Conservation (phyloP, 257 asterid genomes). For the Solanum corneliomulleri region DNA sequence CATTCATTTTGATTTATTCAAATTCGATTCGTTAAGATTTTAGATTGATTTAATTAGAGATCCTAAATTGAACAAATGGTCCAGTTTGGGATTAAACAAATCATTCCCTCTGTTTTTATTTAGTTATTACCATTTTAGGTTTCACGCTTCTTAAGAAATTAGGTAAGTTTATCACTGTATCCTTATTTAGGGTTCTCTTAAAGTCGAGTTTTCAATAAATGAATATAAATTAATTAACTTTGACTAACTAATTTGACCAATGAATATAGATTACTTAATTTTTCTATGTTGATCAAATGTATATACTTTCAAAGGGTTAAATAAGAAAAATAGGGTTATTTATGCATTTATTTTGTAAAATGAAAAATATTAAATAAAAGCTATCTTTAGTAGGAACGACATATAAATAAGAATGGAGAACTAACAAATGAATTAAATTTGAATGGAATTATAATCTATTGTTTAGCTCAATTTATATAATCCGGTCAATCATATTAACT, state of each 20-base stretch:
- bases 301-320: not conserved
- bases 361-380: not conserved
- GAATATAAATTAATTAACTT: not conserved
- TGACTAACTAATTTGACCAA: not conserved
- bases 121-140: no score
- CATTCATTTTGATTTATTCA: not conserved
- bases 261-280: no score
- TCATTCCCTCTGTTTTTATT: not conserved
- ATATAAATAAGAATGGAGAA: not conserved
- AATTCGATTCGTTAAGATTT: not conserved
- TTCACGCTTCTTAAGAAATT: not conserved
- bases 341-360: no score
- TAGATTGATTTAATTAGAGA: not conserved
- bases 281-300: no score
- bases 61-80: not conserved
- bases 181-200: no score
- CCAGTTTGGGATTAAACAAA: not conserved
- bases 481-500: not conserved
- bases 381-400: no score
- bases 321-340: no score
- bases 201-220: no score
- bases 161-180: no score
- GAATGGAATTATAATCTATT: not conserved
- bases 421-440: not conserved
- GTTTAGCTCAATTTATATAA: not conserved